Conservation (phyloP, 495 filamentous ascomycete species). For the Tuber aestivum region DNA sequence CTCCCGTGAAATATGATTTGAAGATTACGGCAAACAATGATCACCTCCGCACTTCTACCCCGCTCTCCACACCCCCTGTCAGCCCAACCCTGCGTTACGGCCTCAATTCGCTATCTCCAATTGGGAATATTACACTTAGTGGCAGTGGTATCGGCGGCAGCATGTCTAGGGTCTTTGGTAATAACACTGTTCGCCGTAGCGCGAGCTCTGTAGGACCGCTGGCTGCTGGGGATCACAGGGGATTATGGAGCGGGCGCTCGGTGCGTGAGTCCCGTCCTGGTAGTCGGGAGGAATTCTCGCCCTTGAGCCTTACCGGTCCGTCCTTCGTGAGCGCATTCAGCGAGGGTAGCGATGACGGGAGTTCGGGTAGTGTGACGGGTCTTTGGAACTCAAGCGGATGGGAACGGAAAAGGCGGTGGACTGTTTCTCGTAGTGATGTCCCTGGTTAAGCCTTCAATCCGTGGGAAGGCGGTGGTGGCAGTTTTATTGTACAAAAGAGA, state of each 20-base stretch:
- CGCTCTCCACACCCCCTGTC: slow-evolving; percentile 21
- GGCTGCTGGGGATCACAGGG: slow-evolving; percentile 14
- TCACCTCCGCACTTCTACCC: slow-evolving; percentile 23
- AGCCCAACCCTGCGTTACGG: slow-evolving; percentile 17
- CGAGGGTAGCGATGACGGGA: slow-evolving; percentile 27
- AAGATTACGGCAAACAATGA: slow-evolving; percentile 33
- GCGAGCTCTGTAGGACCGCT: slow-evolving; percentile 17
- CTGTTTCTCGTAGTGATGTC: slow-evolving; percentile 33
- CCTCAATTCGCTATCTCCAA: slow-evolving; percentile 12
- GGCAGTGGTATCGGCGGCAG: slow-evolving; percentile 14
- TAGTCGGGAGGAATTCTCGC: slow-evolving; percentile 16
- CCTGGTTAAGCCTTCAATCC: slow-evolving; percentile 7
- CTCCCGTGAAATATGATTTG: slow-evolving; percentile 26
- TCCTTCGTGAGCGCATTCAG: slow-evolving; percentile 28
- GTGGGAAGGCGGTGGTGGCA: not conserved
- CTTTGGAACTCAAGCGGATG: slow-evolving; percentile 26
- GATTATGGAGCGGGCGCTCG: slow-evolving; percentile 26
- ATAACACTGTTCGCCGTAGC: slow-evolving; percentile 20
- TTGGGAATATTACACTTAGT: slow-evolving; percentile 25
- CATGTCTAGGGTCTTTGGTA: slow-evolving; percentile 14
- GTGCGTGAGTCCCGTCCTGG: slow-evolving; percentile 16
- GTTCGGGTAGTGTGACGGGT: slow-evolving; percentile 16
- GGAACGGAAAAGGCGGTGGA: slow-evolving; percentile 37
- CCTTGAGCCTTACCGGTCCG: slow-evolving; percentile 15
- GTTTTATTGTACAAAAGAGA: slow-evolving; percentile 5